Percentiles rank a stretch among this genome's conserved stretches.
Conservation (phyloP, 805 yeast genomes). For the Saccharomycopsis babjevae region DNA sequence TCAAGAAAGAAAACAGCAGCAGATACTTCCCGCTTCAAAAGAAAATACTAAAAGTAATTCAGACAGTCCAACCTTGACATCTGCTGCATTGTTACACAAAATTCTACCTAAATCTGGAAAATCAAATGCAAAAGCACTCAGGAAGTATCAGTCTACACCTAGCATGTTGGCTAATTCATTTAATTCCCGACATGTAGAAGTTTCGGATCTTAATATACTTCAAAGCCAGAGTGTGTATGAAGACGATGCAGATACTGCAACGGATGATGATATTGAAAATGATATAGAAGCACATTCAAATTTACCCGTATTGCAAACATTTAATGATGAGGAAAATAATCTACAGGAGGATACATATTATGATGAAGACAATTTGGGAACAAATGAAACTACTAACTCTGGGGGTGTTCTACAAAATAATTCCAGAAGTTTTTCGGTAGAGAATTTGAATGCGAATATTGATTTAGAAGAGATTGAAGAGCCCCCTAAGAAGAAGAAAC, state of each 20-base stretch:
- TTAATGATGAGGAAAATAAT: neutral
- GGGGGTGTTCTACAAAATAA: neutral
- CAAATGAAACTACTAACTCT: neutral
- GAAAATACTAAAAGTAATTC: neutral
- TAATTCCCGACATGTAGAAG: neutral
- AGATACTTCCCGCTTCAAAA: neutral
- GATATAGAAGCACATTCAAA: neutral
- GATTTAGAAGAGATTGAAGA: conserved; percentile 5
- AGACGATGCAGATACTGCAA: neutral
- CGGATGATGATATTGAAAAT: neutral
- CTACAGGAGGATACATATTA: neutral
- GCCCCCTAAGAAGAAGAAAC: conserved; percentile 10
- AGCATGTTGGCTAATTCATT: neutral
- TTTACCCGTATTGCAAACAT: neutral
- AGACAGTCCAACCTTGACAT: neutral
- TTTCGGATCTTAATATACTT: neutral
- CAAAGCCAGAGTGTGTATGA: neutral
- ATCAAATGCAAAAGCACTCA: neutral
- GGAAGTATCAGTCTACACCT: neutral
- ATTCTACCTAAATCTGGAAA: neutral
- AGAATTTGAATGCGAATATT: neutral
- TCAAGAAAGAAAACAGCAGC: neutral
- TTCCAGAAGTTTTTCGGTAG: neutral
- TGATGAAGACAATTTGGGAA: neutral
- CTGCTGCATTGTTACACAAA: neutral